Percentiles rank a stretch among this genome's conserved stretches.
These are phyloP conservation scores for Trichopus zeylanicus DNA, from an alignment of 116 monocot genomes.

Conservation along the genomic window DNA sequence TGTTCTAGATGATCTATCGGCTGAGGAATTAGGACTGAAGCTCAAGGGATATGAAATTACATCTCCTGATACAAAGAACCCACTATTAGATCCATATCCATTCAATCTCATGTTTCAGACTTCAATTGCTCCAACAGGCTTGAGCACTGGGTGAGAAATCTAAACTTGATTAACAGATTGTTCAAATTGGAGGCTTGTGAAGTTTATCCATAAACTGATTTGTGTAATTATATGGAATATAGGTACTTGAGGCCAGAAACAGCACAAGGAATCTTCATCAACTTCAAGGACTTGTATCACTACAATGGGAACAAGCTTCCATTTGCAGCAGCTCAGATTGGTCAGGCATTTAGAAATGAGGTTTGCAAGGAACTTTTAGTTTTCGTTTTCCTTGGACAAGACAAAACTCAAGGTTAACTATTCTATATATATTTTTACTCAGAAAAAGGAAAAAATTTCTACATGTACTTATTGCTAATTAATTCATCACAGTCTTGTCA, in stretches of 20 bases:
- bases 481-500: too few species aligned
- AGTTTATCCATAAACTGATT: neutral
- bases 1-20: conserved; percentile 67
- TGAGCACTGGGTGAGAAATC: conserved; percentile 53
- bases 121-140: conserved; percentile 77
- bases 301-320: conserved; percentile 73
- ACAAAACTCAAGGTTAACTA: too few species aligned
- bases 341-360: conserved; percentile 96
- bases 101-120: conserved; percentile 99
- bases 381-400: neutral
- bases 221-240: neutral
- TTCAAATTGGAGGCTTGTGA: neutral
- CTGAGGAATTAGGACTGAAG: conserved; percentile 65
- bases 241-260: conserved; percentile 99
- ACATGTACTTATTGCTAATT: too few species aligned
- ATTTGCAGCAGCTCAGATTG: conserved; percentile 94
- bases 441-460: too few species aligned
- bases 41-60: conserved; percentile 81
- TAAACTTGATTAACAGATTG: neutral
- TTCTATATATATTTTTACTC: too few species aligned
- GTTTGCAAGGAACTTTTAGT: conserved; percentile 18
- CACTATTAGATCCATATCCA: conserved; percentile 82
- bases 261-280: conserved; percentile 94
- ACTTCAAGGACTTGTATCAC: conserved; percentile 81
- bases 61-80: conserved; percentile 80